A percentile compares a stretch with the other conserved stretches of the same genome.
phyloP scores from a whole-genome alignment of 2,329 filamentous ascomycete species.

The Botrytis galanthina region DNA sequence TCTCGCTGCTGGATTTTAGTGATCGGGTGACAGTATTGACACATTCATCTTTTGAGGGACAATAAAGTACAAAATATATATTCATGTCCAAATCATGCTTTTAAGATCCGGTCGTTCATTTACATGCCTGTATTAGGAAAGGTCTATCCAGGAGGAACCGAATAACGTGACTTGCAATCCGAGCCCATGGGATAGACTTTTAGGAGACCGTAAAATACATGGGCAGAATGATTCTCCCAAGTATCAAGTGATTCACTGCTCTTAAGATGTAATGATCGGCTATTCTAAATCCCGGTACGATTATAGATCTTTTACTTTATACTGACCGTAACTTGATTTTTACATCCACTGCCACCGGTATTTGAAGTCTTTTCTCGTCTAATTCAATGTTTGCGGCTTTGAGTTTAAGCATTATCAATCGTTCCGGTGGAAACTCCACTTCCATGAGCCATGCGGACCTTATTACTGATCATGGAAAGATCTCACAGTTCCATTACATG shows the following conservation, averaged over 20 bases:
- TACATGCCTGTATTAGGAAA: neutral
- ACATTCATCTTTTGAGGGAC: neutral
- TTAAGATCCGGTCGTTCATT: neutral
- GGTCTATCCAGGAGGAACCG: neutral
- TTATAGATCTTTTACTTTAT: neutral
- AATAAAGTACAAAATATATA: neutral
- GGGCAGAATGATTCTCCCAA: neutral
- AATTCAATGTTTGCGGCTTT: neutral
- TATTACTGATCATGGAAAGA: neutral
- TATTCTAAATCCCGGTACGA: neutral
- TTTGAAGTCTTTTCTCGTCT: neutral
- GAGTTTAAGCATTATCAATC: too few relatives aligned
- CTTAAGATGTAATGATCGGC: neutral
- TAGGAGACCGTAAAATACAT: neutral
- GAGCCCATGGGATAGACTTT: neutral
- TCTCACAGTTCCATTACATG: too few relatives aligned
- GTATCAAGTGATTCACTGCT: neutral
- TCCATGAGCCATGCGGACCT: too few relatives aligned
- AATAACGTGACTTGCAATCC: neutral
- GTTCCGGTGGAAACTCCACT: fast-evolving
- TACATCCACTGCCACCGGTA: neutral
- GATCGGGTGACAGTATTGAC: neutral
- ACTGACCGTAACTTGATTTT: neutral
- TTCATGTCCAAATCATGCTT: neutral
- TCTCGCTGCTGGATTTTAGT: neutral